Evolutionary conservation across 768 basidiomycete species (phyloP).

Genomic region (Rhodosporidiobolus sp.): DNA sequence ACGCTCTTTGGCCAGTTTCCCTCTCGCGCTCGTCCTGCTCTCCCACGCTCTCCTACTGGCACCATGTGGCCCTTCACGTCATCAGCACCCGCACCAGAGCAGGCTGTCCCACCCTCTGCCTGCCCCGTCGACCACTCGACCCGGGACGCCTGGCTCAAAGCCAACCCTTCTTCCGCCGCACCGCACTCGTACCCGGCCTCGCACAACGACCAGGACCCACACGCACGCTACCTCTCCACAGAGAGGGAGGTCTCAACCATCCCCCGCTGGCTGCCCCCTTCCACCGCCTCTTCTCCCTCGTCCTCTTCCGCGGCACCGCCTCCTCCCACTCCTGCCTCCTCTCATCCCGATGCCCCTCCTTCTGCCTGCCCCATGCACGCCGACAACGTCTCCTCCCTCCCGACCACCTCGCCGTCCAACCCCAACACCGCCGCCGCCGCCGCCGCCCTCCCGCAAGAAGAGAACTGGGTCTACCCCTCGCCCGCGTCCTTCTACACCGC

Average conservation of each 20-base stretch:
- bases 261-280: constrained; percentile 56
- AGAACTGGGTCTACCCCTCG: constrained; percentile 96
- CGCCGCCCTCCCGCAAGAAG: constrained; percentile 52
- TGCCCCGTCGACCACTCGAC: constrained; percentile 69
- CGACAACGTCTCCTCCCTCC: neutral
- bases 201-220: constrained; percentile 7
- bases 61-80: constrained; percentile 37
- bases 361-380: constrained; percentile 31
- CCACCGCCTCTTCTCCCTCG: neutral
- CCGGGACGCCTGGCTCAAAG: constrained; percentile 53
- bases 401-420: too few species aligned
- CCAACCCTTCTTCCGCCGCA: constrained; percentile 12
- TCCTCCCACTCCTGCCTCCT: neutral
- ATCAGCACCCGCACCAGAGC: neutral
- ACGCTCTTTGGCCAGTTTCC: too few species aligned
- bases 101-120: neutral
- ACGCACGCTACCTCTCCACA: constrained; percentile 57
- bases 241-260: constrained; percentile 84
- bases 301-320: neutral
- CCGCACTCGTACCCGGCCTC: constrained; percentile 27
- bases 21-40: neutral
- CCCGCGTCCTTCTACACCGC: constrained; percentile 98
- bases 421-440: constrained; percentile 17
- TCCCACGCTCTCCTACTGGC: neutral
- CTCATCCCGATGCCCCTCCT: constrained; percentile 11